phyloP scores from a whole-genome alignment of 257 asterid species.

The Handroanthus guayacan region DNA sequence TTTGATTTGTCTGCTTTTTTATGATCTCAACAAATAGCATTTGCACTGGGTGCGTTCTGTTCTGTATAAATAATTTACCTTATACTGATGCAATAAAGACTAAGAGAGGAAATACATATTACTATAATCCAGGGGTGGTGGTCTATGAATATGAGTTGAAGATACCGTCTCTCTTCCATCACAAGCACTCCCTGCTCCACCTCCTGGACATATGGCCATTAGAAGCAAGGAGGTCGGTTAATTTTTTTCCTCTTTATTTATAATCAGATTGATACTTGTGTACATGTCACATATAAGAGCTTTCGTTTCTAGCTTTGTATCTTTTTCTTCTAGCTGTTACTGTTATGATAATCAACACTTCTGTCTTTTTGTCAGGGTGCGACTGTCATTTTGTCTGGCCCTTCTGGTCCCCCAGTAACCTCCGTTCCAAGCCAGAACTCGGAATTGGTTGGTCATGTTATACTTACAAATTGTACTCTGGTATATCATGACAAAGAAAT shows the following conservation, averaged over 20 bases:
- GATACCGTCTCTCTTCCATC: conserved; percentile 95
- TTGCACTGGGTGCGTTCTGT: conserved; percentile 14
- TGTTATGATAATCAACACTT: conserved; percentile 24
- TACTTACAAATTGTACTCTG: conserved; percentile 24
- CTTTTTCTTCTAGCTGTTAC: conserved; percentile 25
- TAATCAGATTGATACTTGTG: conserved; percentile 3
- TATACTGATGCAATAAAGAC: conserved; percentile 24
- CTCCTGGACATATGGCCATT: conserved; percentile 99
- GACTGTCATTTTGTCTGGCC: conserved; percentile 88
- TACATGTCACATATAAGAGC: not conserved
- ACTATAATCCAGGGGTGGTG: conserved; percentile 73
- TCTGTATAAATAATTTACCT: not conserved
- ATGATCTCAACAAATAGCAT: conserved; percentile 16
- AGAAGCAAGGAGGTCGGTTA: conserved; percentile 88
- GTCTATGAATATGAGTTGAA: conserved; percentile 94
- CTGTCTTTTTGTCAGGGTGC: conserved; percentile 75
- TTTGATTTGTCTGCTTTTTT: not conserved
- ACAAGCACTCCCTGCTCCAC: conserved; percentile 99
- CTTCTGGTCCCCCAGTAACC: conserved; percentile 91
- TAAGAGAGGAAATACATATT: not conserved
- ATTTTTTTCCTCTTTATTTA: not conserved
- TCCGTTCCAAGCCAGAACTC: conserved; percentile 86
- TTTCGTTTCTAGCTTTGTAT: not conserved
- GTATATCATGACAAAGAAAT: conserved; percentile 17
- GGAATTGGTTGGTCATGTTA: conserved; percentile 74